Evolutionary conservation across 805 yeast genomes (phyloP), one percentile per base, ranked within the genome.

Genomic region (Cyberlindnera euphorbiiphila): DNA sequence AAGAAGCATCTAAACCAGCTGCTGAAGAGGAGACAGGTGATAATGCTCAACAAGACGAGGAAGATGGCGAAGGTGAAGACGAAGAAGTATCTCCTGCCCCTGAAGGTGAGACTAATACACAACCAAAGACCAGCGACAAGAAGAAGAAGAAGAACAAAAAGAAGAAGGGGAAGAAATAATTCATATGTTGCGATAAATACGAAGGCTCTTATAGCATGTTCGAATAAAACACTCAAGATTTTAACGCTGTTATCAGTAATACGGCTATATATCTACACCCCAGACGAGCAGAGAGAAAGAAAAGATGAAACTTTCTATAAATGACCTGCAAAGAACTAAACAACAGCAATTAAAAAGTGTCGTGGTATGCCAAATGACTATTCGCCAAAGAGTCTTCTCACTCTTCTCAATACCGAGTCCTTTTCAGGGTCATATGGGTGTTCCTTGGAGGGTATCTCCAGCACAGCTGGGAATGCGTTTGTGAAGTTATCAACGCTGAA

Each of bases 351-450:
- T 9, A 25, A 30, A 30, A 13, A 13, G 16, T 7, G 21, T 17
- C 12, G n/a, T 7, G 8, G n/a, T 12, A 21, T 9, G 16, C 5
- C 10, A 8, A 17, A 9, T 13, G 7, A n/a, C 48, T 69, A 87
- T 66, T 93, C 98, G 30, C 98, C 98, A 67, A 91, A 89, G 47
- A 93, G 68, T 60, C 96, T 80, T 69, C 95, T 83, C 23, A 93
- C 98, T 61, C 95, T 84, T 65, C 91, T 81, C 64, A 93, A 72
- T 27, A 93, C 88, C 15, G 95, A 83, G 64, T 93, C 98, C 77
- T 91, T 93, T 61, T 91, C 98, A 15, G 98, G 98, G 61, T 93
- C 72, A 61, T 93, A 93, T 16, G 98, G 98, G 61, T 93, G 98
- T 58, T 93, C 98, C 68, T 93, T 93, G 12, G 97, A 87, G 19